phyloP scores from a whole-genome alignment of 805 yeast genomes.

The Scheffersomyces amazonensis region DNA sequence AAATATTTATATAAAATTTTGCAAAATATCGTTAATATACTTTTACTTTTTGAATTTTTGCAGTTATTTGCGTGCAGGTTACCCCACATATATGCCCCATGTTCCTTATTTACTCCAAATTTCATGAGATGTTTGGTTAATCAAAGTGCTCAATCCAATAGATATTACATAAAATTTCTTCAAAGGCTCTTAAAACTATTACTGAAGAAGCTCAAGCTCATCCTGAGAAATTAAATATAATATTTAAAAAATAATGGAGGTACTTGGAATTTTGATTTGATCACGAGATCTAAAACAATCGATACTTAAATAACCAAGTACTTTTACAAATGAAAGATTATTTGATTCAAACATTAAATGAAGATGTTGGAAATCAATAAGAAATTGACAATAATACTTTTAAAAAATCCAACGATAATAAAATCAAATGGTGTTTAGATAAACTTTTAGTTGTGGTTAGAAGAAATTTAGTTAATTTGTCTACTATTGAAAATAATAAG shows the following conservation, averaged over 20 bases:
- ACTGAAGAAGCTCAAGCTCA: constrained; percentile 34
- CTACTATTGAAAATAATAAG: constrained; percentile 2
- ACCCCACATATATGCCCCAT: too few relatives aligned
- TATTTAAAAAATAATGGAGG: constrained; percentile 40
- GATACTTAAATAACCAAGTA: constrained; percentile 25
- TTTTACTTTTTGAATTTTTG: too few relatives aligned
- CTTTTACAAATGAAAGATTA: constrained; percentile 17
- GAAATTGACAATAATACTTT: constrained; percentile 17
- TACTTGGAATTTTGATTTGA: constrained; percentile 67
- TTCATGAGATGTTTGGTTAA: constrained; percentile 70
- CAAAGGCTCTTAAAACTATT: constrained; percentile 44
- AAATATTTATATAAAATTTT: too few relatives aligned
- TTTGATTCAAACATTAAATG: constrained; percentile 21
- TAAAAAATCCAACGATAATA: constrained; percentile 28
- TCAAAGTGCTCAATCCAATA: constrained; percentile 65
- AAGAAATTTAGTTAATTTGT: constrained; percentile 34
- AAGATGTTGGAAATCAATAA: constrained; percentile 16
- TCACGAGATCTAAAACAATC: constrained; percentile 70
- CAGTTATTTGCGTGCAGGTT: too few relatives aligned
- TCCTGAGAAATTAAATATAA: constrained; percentile 36
- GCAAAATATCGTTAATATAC: too few relatives aligned
- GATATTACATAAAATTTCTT: constrained; percentile 68
- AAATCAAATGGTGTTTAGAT: constrained; percentile 61
- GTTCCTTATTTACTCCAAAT: constrained; percentile 63
- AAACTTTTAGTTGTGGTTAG: constrained; percentile 52